Percentiles rank a stretch among this genome's conserved stretches.
Evolutionary conservation across 2,329 filamentous ascomycete genomes (phyloP).

Genomic region (Penicillium sp.): DNA sequence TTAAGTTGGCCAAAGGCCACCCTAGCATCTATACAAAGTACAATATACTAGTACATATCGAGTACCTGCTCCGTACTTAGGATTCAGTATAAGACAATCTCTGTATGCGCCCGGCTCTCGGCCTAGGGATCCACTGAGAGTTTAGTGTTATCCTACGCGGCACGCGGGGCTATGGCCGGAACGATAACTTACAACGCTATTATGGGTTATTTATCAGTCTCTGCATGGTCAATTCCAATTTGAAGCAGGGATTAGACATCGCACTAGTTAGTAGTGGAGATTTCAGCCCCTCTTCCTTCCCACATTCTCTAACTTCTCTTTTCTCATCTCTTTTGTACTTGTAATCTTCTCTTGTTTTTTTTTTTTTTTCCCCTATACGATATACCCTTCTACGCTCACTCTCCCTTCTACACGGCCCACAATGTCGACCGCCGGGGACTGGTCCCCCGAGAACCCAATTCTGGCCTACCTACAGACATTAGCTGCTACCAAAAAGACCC

Average conservation of each 20-base stretch:
- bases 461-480: constrained; percentile 38
- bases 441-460: constrained; percentile 33
- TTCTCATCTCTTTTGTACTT: constrained; percentile 1
- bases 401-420: constrained; percentile 9
- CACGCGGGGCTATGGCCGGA: constrained; percentile 1
- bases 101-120: neutral
- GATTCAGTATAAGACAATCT: neutral
- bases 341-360: neutral
- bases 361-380: neutral
- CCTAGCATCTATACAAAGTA: neutral
- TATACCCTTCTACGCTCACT: neutral
- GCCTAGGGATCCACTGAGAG: neutral
- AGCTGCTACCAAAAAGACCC: constrained; percentile 31
- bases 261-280: constrained; percentile 19
- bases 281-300: constrained; percentile 17
- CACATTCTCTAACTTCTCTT: constrained; percentile 1
- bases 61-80: neutral
- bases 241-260: constrained; percentile 15
- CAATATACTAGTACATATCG: neutral
- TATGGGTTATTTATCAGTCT: constrained; percentile 1
- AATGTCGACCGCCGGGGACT: constrained; percentile 17
- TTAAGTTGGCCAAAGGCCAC: neutral
- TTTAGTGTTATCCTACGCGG: neutral
- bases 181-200: neutral
- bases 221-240: constrained; percentile 7